Evolutionary conservation across 2,329 filamentous ascomycete species (phyloP).

Genomic region (Fusarium sp.): DNA sequence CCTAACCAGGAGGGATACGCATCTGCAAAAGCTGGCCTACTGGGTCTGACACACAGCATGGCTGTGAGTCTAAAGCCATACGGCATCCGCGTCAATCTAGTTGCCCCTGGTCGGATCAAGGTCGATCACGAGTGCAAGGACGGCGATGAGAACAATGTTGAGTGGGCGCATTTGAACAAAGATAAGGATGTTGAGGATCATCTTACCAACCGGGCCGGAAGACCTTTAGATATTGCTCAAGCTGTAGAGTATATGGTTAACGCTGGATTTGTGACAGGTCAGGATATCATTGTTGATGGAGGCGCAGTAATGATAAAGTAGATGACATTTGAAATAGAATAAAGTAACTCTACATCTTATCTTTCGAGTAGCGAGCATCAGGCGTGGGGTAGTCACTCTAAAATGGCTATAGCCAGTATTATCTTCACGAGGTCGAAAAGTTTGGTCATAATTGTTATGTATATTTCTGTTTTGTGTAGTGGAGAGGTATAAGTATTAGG

Average conservation of each 20-base stretch:
- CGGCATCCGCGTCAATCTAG: constrained; percentile 16
- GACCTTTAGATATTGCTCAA: constrained; percentile 16
- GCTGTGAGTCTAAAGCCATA: constrained; percentile 12
- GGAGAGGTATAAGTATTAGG: too few relatives aligned
- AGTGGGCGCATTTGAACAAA: constrained; percentile 15
- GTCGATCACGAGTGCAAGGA: constrained; percentile 14
- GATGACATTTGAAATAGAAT: background rate
- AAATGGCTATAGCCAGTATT: too few relatives aligned
- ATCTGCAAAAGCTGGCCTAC: constrained; percentile 14
- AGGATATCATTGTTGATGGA: constrained; percentile 21
- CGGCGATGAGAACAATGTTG: constrained; percentile 10
- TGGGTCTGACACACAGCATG: constrained; percentile 26
- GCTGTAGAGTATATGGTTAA: constrained; percentile 26
- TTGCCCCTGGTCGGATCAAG: constrained; percentile 21
- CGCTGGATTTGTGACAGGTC: constrained; percentile 24
- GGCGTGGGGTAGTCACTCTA: background rate
- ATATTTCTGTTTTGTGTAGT: too few relatives aligned
- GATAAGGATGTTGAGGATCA: constrained; percentile 28
- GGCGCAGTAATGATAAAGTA: constrained; percentile 26
- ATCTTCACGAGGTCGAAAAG: too few relatives aligned
- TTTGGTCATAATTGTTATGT: too few relatives aligned
- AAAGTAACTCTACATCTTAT: background rate
- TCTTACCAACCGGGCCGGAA: constrained; percentile 19
- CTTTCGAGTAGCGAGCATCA: background rate
- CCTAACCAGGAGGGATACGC: constrained; percentile 22